Evolutionary conservation across 495 filamentous ascomycete species (phyloP).

Genomic region (Lepidopterella palustris): DNA sequence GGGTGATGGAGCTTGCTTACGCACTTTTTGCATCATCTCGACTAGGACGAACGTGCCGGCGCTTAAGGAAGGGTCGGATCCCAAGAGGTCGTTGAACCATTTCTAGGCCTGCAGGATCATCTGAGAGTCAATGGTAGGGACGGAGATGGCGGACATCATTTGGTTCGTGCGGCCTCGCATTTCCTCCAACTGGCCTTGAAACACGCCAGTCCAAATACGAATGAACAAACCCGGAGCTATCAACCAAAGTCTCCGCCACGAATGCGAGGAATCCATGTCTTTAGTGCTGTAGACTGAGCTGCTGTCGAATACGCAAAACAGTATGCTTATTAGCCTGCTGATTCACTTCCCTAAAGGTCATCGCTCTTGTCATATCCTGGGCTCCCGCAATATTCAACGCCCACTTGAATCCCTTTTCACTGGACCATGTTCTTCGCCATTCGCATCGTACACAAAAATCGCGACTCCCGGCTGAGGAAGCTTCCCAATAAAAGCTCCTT

Average conservation of each 20-base stretch:
- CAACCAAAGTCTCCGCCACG: too few species aligned
- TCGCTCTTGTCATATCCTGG: conserved; percentile 12
- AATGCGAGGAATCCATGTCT: too few species aligned
- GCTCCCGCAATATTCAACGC: conserved; percentile 28
- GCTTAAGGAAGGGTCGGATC: conserved; percentile 11
- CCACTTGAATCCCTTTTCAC: conserved; percentile 28
- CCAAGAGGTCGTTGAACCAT: conserved; percentile 29
- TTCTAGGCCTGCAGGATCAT: conserved; percentile 25
- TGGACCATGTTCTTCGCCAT: conserved; percentile 29
- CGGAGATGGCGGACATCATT: conserved; percentile 22
- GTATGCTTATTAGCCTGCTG: conserved; percentile 20
- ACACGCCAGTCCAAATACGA: background rate
- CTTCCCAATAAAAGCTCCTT: conserved; percentile 13
- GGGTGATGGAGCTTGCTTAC: too few species aligned
- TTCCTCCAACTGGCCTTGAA: conserved; percentile 12
- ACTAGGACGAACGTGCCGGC: conserved; percentile 28
- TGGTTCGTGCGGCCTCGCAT: conserved; percentile 21
- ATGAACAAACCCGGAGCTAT: too few species aligned
- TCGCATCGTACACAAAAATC: conserved; percentile 30
- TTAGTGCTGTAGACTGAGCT: too few species aligned
- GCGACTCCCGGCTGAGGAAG: conserved; percentile 21
- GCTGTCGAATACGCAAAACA: too few species aligned
- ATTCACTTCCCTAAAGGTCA: conserved; percentile 22
- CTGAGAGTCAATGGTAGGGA: conserved; percentile 24
- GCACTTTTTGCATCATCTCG: conserved; percentile 32